Conservation (phyloP, 345 rosid species). For the Aquilaria sinensis region DNA sequence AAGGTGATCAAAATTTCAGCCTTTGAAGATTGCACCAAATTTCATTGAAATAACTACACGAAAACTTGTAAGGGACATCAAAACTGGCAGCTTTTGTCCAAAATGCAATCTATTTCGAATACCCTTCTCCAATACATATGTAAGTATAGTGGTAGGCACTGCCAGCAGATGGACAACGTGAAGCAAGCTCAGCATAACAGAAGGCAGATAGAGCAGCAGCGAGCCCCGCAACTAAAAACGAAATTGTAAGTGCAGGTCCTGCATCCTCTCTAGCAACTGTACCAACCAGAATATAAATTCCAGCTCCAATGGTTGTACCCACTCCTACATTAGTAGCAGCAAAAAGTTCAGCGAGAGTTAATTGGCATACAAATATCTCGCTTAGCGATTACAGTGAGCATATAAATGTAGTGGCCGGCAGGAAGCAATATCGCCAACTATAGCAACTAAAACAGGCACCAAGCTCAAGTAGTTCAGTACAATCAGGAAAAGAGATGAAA, state of each 20-base stretch:
- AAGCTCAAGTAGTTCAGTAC: neutral
- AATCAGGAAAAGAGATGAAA: neutral
- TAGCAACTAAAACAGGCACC: neutral
- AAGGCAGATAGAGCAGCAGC: constrained; percentile 95
- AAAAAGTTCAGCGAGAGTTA: neutral
- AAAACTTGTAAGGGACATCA: too few relatives aligned
- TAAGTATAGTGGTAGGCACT: constrained; percentile 98
- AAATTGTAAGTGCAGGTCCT: constrained; percentile 90
- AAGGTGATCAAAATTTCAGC: neutral
- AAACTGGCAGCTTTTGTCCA: too few relatives aligned
- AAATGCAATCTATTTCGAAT: neutral
- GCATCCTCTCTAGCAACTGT: constrained; percentile 97
- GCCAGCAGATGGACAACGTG: constrained; percentile 98
- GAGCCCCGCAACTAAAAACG: constrained; percentile 86
- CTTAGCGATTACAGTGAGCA: neutral
- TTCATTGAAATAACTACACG: too few relatives aligned
- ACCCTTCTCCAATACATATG: constrained; percentile 97
- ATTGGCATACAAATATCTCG: neutral
- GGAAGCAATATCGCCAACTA: neutral
- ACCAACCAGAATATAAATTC: constrained; percentile 93
- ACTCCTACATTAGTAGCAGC: constrained; percentile 45
- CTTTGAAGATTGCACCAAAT: too few relatives aligned
- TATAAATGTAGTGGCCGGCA: neutral
- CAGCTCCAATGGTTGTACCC: constrained; percentile 97
- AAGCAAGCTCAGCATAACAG: constrained; percentile 94